Evolutionary conservation across 257 asterid species (phyloP), one percentile per base, ranked within the genome.

Genomic region (Avicennia marina): DNA sequence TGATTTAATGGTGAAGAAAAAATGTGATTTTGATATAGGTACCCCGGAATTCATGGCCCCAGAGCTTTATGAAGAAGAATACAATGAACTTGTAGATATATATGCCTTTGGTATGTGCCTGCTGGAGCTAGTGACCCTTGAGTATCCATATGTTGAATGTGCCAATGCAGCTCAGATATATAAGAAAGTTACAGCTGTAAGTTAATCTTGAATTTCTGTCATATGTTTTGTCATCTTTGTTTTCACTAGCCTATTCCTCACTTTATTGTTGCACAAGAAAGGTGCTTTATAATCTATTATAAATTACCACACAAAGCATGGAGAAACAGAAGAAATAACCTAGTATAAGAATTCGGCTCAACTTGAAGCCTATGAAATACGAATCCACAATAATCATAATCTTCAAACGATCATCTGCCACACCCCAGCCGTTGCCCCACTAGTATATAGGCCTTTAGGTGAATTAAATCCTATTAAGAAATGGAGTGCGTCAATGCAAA

Each of bases 1-100:
- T 27, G 20, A 19, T 70, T 29, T 40, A 26, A 52, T 26, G 25
- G 66, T 24, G 19, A 39, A 17, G 51, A 47, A 0, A 8, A 26
- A 25, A 38, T 53, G 25, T 58, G 36, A 50, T 46, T 63, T 62
- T 63, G 22, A 53, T 50, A 12, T 58, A 58, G 88, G 88, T 31
- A 81, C 88, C 11, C 88, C 82, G 22, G 87, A 71, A 50, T 80
- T 80, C 73, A 80, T 80, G 87, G 87, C 83, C 53, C 87, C 83
- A 2, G 83, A 80, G 73, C 75, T 76, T 17, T 80, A 80, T 53
- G 83, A 76, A 41, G 87, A 77, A 65, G 81, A 77, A 62, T 80
- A 81, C 60, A 66, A 75, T 20, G 88, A 81, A 61, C 79, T 78
- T 62, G 72, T 77, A 9, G 88, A 81, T 60, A 74, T 74, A 45